A percentile compares a stretch with the other conserved stretches of the same genome.
Conservation (phyloP, 1,139 yeast species). For the Kodamaea arcana region DNA sequence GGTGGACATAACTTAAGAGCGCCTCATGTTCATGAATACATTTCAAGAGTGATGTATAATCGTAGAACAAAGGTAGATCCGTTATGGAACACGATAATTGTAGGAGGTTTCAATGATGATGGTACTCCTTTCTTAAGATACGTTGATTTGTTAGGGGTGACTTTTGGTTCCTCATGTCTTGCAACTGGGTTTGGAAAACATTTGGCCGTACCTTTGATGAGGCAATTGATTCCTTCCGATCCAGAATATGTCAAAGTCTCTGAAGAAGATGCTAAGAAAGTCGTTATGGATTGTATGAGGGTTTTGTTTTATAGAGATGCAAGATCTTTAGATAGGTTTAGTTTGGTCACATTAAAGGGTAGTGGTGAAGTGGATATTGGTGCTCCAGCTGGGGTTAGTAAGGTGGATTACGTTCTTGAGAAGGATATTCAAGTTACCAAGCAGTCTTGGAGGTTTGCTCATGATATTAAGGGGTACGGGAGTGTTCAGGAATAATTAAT, state of each 20-base stretch:
- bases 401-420: constrained; percentile 48
- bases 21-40: constrained; percentile 81
- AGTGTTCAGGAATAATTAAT: constrained; percentile 39
- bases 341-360: constrained; percentile 67
- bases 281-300: constrained; percentile 84
- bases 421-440: constrained; percentile 62
- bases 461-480: constrained; percentile 86
- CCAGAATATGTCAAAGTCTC: constrained; percentile 66
- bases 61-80: constrained; percentile 95
- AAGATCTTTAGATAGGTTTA: constrained; percentile 80
- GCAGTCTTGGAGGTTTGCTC: constrained; percentile 92
- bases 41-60: constrained; percentile 77
- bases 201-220: constrained; percentile 85
- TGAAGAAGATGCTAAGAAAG: constrained; percentile 71
- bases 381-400: neutral
- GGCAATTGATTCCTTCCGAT: constrained; percentile 79
- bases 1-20: constrained; percentile 74
- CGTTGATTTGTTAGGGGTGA: constrained; percentile 88
- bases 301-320: constrained; percentile 96
- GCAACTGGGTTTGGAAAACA: constrained; percentile 98
- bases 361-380: constrained; percentile 22
- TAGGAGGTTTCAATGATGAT: constrained; percentile 80
- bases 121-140: constrained; percentile 69
- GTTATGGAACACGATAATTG: constrained; percentile 89
- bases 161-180: constrained; percentile 81